These are phyloP conservation scores for Lobosporangium transversale DNA, from an alignment of 192 early-diverging fungal species.

Conservation along the genomic window DNA sequence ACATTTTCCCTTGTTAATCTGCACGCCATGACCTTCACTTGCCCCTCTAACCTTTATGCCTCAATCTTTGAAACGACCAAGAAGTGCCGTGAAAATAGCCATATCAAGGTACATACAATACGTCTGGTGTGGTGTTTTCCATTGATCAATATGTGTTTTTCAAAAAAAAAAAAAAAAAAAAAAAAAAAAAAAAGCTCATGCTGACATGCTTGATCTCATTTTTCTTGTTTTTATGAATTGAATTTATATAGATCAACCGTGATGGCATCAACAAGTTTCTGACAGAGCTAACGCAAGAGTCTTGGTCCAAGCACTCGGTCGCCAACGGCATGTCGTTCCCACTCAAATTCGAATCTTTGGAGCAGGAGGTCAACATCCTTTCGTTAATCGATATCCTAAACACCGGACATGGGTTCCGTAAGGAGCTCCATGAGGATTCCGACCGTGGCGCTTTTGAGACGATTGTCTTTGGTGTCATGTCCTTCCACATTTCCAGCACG, in stretches of 20 bases:
- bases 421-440: constrained; percentile 68
- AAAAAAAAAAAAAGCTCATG: not conserved
- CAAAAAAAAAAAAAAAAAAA: not conserved
- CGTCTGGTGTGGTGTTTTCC: too few species aligned
- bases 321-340: constrained; percentile 72
- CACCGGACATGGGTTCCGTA: constrained; percentile 80
- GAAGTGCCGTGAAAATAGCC: constrained; percentile 43
- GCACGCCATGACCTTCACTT: constrained; percentile 39
- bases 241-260: constrained; percentile 33
- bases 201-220: not conserved
- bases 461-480: constrained; percentile 84
- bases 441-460: constrained; percentile 80
- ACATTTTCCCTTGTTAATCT: too few species aligned
- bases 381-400: constrained; percentile 78
- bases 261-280: constrained; percentile 32
- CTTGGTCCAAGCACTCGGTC: constrained; percentile 54
- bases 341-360: constrained; percentile 75
- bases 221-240: not conserved
- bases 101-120: constrained; percentile 49
- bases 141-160: too few species aligned
- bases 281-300: constrained; percentile 37
- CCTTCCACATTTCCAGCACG: constrained; percentile 79
- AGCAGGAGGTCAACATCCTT: constrained; percentile 83
- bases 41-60: constrained; percentile 41
- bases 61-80: constrained; percentile 28